Base-by-base conservation (phyloP, 805 yeast species). In the Wickerhamiella parazyma region DNA sequence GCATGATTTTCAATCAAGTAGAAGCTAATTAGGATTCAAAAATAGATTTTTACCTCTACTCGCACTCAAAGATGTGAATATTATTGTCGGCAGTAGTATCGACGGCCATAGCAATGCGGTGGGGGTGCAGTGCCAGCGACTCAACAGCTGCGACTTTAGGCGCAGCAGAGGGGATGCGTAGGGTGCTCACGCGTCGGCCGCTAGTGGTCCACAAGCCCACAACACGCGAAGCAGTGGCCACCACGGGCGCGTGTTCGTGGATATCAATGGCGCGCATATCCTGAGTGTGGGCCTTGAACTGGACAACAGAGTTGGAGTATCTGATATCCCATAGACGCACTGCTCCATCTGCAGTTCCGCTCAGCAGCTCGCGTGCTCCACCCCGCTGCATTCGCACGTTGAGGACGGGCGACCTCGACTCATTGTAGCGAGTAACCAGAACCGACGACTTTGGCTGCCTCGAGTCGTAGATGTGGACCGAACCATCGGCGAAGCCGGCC, bases 361-460 rank as follows among this genome's bases (percentile, higher is more conserved):
- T 77, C 2, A 80, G 80, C 37, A 91, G 69, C 57, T 91, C 98
- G 45, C 98, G 70, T 53, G 76, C 75, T 0, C 98, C 98, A 31
- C 98, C 98, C 54, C 98, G 71, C 65, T 91, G 98, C 93, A 91
- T 80, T 55, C 84, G 94, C 8, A 87, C 77, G 51, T 81, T 84
- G 37, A 77, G 67, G 35, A 89, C 75, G 53, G 84, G 71, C 2
- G 70, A 58, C 36, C 76, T 70, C 45, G 68, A 67, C 16, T 55
- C 59, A 50, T 75, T 72, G 94, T 96, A 91, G 6, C 78, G 67
- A 53, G 77, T 75, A 10, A 85, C 83, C 82, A 89, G 77, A 0
- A 93, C 79, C 51, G 82, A 91, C 44, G 94, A 66, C 0, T 91
- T 71, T 51, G 83, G 93, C 47, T 84, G 60, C 51, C 98, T 71